Evolutionary conservation across 148 eudicot species (phyloP).

Genomic region (Cornus florida): DNA sequence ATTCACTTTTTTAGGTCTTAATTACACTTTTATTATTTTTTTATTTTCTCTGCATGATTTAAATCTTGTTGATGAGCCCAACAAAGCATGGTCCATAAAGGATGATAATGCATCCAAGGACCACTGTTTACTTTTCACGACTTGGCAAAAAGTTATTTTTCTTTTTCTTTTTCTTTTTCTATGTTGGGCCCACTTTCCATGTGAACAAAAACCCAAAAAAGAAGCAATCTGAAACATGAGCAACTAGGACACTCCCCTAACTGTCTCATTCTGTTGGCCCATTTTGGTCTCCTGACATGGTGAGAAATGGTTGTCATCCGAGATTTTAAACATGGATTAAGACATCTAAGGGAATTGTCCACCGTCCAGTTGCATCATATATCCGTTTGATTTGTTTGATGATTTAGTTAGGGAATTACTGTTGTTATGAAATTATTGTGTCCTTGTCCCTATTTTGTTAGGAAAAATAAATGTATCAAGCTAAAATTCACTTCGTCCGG

Average conservation of each 20-base stretch:
- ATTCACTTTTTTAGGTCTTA: background rate
- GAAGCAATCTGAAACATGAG: constrained; percentile 16
- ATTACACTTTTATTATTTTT: background rate
- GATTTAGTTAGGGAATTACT: too few species aligned
- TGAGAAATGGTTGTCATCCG: too few species aligned
- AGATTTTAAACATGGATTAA: too few species aligned
- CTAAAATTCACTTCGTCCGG: too few species aligned
- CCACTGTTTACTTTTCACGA: background rate
- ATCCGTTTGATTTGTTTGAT: too few species aligned
- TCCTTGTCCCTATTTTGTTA: too few species aligned
- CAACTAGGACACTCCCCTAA: background rate
- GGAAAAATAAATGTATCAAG: too few species aligned
- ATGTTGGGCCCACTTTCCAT: constrained; percentile 23
- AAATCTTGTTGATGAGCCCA: background rate
- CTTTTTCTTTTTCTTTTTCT: background rate
- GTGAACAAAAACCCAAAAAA: constrained; percentile 13
- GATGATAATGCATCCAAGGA: constrained; percentile 1
- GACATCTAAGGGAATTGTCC: too few species aligned
- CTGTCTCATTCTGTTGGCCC: background rate
- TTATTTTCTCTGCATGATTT: background rate
- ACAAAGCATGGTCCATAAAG: background rate
- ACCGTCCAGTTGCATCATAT: too few species aligned
- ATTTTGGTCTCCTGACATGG: background rate
- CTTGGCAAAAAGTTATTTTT: background rate
- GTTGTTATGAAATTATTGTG: too few species aligned